Evolutionary conservation across 2,329 filamentous ascomycete species (phyloP), one percentile per base, ranked within the genome.

Genomic region (Onygena corvina): DNA sequence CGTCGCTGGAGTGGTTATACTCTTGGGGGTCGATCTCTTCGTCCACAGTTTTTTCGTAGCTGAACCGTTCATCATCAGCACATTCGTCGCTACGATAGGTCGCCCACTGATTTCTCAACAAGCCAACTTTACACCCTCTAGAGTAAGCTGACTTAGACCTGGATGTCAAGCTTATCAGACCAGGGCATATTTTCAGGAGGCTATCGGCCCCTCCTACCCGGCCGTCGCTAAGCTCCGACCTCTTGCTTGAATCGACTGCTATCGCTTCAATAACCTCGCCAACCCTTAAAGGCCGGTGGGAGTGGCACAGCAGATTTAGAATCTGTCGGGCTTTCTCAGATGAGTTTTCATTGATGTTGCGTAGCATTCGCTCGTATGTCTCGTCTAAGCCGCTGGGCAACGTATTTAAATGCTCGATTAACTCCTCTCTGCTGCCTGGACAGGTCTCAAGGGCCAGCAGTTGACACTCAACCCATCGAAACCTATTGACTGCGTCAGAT

Each of bases 311-410:
- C 1, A 61, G 36, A 9, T 55, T 58, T 14, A 64, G 51, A 11
- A 60, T 48, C 2, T 53, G 54, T n/a, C 51, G 53, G 3, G 58
- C 56, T 9, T 63, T 55, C 30, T 61, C 50, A 8, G 48, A 8
- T 9, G 51, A 53, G 6, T 30, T 11, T 9, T 50, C 35, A 0
- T 53, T 46, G 18, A 64, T 62, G 34, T 31, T 53, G 29, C 51
- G 57, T 1, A 65, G 35, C 12, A 64, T 61, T 34, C 59, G 56
- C 31, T 61, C 58, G 27, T 64, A 64, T 7, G 60, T 63, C 50
- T 62, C 54, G 38, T 64, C 59, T 1, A 65, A 47, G 40, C 51
- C 52, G 16, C 48, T 49, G 14, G 61, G 62, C 25, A 64, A 50
- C 3, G 56, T 51, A 1, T 36, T 33, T 3, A 65, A 50, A 36